Conservation (phyloP, 352 stramenopile genomes). For the Bremia lactucae region DNA sequence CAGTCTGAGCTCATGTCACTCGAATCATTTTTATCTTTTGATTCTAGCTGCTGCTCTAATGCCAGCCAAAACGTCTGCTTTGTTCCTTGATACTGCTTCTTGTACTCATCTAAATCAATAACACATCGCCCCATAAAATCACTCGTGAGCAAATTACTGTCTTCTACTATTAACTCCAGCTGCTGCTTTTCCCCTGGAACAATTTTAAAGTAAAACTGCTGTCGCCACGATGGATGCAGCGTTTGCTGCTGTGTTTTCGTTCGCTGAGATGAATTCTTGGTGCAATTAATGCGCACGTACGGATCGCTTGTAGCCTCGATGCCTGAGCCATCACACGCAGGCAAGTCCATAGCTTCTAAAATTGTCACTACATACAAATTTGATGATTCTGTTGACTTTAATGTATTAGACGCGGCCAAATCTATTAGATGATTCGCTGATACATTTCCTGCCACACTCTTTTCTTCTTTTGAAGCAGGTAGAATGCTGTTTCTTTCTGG, state of each 20-base stretch:
- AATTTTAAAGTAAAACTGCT: conserved; percentile 61
- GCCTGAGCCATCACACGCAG: conserved; percentile 43
- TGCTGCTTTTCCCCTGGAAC: conserved; percentile 28
- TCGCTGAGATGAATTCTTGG: conserved; percentile 43
- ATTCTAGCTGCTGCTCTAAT: conserved; percentile 37
- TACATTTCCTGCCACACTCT: conserved; percentile 1
- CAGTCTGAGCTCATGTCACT: conserved; percentile 41
- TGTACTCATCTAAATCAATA: conserved; percentile 56
- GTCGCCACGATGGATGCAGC: conserved; percentile 50
- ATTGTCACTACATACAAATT: conserved; percentile 66
- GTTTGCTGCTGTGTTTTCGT: conserved; percentile 58
- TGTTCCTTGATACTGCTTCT: conserved; percentile 24
- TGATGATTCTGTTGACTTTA: conserved; percentile 6
- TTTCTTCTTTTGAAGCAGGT: conserved; percentile 4
- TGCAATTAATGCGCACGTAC: conserved; percentile 46
- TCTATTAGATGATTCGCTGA: background rate
- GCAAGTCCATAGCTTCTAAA: conserved; percentile 41
- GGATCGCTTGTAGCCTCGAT: conserved; percentile 55
- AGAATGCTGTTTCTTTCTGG: background rate
- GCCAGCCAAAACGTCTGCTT: conserved; percentile 67
- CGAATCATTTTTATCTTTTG: conserved; percentile 17
- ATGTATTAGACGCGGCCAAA: background rate
- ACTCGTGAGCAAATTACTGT: conserved; percentile 53
- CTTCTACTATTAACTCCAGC: conserved; percentile 48
- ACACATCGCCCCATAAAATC: conserved; percentile 66